Evolutionary conservation across 1,284 basidiomycete genomes (phyloP).

Genomic region (Ganoderma multipileum): DNA sequence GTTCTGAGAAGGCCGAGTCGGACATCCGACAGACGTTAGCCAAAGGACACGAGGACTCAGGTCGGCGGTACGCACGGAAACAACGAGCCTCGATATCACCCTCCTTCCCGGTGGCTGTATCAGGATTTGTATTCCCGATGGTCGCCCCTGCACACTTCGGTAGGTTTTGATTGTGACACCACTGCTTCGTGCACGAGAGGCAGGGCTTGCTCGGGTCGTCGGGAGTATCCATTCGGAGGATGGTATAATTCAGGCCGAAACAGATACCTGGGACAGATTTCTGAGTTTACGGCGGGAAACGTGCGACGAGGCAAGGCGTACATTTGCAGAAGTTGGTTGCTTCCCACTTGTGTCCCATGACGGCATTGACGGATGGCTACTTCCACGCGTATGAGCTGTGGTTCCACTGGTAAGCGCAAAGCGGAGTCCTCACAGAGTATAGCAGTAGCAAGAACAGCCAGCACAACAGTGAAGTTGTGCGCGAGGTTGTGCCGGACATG

Average conservation of each 20-base stretch:
- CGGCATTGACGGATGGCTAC: slow-evolving; percentile 54
- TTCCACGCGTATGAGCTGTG: slow-evolving; percentile 19
- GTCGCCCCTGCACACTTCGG: slow-evolving; percentile 86
- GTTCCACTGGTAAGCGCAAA: not conserved
- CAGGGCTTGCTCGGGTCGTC: slow-evolving; percentile 90
- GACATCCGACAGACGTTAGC: slow-evolving; percentile 7
- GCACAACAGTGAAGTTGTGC: slow-evolving; percentile 29
- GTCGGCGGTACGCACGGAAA: slow-evolving; percentile 76
- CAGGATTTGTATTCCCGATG: slow-evolving; percentile 86
- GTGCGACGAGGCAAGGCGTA: slow-evolving; percentile 40
- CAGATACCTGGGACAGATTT: slow-evolving; percentile 75
- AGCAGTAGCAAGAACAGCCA: slow-evolving; percentile 29
- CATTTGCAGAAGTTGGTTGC: slow-evolving; percentile 88
- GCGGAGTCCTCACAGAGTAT: slow-evolving; percentile 23
- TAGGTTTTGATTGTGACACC: slow-evolving; percentile 94
- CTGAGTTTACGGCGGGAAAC: not conserved
- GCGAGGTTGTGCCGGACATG: slow-evolving; percentile 24
- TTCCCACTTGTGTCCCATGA: slow-evolving; percentile 75
- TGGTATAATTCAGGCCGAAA: slow-evolving; percentile 87
- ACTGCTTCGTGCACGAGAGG: slow-evolving; percentile 91
- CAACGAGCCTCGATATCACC: slow-evolving; percentile 95
- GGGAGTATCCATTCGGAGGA: slow-evolving; percentile 82
- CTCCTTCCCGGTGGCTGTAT: slow-evolving; percentile 95
- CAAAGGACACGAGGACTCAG: slow-evolving; percentile 25
- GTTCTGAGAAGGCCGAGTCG: slow-evolving; percentile 51